These are phyloP conservation scores for Vaccinium corymbosum DNA, from an alignment of 148 eudicot genomes.

Conservation along the genomic window DNA sequence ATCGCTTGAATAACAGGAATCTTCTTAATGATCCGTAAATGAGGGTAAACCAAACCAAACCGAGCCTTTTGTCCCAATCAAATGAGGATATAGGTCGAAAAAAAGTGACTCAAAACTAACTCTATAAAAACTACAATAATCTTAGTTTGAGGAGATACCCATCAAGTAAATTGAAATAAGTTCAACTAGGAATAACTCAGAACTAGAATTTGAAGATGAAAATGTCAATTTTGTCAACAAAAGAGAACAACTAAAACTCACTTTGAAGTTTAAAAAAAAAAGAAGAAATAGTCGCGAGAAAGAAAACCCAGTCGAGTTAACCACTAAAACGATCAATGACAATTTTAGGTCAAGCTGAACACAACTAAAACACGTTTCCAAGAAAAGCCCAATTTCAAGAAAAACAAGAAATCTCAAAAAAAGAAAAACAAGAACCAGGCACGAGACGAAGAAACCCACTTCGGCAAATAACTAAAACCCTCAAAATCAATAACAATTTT, in stretches of 20 bases:
- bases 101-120: too few species aligned
- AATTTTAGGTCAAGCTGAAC: not conserved
- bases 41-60: too few species aligned
- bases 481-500: not conserved
- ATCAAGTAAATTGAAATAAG: not conserved
- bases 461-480: conserved; percentile 2
- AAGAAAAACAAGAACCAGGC: not conserved
- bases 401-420: too few species aligned
- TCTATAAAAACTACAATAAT: too few species aligned
- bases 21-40: too few species aligned
- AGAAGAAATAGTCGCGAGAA: too few species aligned
- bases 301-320: not conserved
- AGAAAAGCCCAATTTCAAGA: not conserved
- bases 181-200: not conserved
- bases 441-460: not conserved
- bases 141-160: not conserved
- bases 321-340: not conserved
- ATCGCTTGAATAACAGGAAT: not conserved
- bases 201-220: not conserved
- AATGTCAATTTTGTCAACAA: not conserved
- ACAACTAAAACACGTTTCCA: not conserved
- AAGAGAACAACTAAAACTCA: too few species aligned
- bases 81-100: too few species aligned
- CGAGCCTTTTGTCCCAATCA: too few species aligned
- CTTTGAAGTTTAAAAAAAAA: too few species aligned